Evolutionary conservation across 202 grass and related monocot genomes (phyloP).

Genomic region (Eragrostis tef): DNA sequence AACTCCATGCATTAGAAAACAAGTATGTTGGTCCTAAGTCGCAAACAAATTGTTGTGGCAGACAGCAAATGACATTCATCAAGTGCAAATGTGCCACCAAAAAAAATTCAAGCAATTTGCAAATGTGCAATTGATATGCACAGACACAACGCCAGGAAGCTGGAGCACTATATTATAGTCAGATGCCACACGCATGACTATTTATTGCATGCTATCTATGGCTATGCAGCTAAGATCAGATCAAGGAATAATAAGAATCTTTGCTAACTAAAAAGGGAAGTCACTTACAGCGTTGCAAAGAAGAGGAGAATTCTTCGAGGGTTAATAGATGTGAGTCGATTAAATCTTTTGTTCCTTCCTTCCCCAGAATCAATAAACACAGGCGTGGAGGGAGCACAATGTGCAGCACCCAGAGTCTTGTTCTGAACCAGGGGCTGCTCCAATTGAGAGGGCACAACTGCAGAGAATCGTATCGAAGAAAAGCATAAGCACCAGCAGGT

Average conservation of each 20-base stretch:
- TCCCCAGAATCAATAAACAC: slow-evolving; percentile 64
- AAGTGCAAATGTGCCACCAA: neutral
- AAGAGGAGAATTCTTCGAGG: slow-evolving; percentile 84
- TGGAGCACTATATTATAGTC: neutral
- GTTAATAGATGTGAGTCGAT: slow-evolving; percentile 59
- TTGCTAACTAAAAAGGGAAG: neutral
- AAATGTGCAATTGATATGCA: neutral
- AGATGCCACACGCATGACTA: neutral
- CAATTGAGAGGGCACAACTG: slow-evolving; percentile 82
- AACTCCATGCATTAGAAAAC: neutral
- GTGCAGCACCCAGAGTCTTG: slow-evolving; percentile 51
- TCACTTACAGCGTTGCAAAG: slow-evolving; percentile 91
- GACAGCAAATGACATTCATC: neutral
- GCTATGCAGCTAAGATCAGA: neutral
- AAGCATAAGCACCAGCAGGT: neutral
- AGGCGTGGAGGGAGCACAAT: slow-evolving; percentile 53
- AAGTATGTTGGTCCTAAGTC: neutral
- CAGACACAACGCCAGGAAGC: slow-evolving; percentile 1
- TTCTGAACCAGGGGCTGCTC: slow-evolving; percentile 68
- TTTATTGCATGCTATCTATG: neutral
- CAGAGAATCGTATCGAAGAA: slow-evolving; percentile 2
- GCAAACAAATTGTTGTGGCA: neutral
- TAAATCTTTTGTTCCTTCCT: slow-evolving; percentile 71
- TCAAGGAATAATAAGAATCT: neutral
- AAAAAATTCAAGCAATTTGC: no score